Evolutionary conservation across 345 rosid species (phyloP).

Genomic region (Toxicodendron radicans): DNA sequence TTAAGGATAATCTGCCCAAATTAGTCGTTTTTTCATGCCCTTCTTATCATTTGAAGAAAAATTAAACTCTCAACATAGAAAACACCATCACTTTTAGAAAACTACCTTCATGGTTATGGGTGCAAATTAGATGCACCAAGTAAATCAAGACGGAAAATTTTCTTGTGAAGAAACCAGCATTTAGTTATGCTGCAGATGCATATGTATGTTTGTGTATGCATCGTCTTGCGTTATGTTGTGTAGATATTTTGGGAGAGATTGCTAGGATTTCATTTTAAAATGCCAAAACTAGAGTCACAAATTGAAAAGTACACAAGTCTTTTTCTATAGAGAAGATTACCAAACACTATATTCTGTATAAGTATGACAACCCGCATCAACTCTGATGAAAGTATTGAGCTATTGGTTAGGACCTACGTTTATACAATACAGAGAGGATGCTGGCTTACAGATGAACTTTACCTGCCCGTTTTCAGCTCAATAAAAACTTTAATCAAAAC

Average conservation of each 20-base stretch:
- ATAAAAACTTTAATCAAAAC: slow-evolving; percentile 22
- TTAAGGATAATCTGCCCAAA: neutral
- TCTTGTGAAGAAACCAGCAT: neutral
- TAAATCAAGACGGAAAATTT: neutral
- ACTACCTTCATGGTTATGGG: neutral
- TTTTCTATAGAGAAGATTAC: slow-evolving; percentile 10
- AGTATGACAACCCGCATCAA: slow-evolving; percentile 27
- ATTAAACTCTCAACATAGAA: no score
- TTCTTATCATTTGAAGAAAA: neutral
- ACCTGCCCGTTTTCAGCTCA: slow-evolving; percentile 14
- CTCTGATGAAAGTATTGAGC: slow-evolving; percentile 21
- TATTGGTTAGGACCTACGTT: slow-evolving; percentile 33
- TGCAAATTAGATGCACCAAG: neutral
- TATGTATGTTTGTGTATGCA: neutral
- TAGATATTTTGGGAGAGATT: neutral
- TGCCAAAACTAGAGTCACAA: slow-evolving; percentile 8
- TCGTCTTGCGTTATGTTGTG: neutral
- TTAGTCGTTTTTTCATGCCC: neutral
- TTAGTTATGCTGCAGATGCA: no score
- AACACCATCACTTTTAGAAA: neutral
- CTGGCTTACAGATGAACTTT: slow-evolving; percentile 24
- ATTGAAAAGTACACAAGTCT: slow-evolving; percentile 6
- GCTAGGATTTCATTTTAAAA: neutral
- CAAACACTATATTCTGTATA: slow-evolving; percentile 24
- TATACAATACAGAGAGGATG: slow-evolving; percentile 30